Base-by-base conservation (phyloP, 1,284 basidiomycete genomes). In the Amylostereum chailletii region DNA sequence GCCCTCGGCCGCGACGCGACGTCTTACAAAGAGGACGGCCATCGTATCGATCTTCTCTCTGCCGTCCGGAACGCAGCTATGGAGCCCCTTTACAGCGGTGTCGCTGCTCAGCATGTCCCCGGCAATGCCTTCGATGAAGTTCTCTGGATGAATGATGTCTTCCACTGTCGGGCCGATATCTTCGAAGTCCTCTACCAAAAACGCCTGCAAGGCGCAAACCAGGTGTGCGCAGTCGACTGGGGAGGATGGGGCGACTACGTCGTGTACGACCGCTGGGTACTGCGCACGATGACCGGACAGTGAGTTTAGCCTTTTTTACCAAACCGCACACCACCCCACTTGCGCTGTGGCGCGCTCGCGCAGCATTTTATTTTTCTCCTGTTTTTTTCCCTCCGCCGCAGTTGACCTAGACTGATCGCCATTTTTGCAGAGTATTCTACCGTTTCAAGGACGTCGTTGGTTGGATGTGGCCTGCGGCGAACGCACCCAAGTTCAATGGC, bases 401-500 rank as follows among this genome's bases (percentile, higher is more conserved):
- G 7, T 7, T n/a, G 36, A 8, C 7, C 36, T 37, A 7, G 36
- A 8, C 36, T 8, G 8, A 37, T 37, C 7, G n/a, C 8, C 7
- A 7, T 37, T 37, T 2, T 8, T 37, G n/a, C 36, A 37, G 42
- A 9, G 42, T 43, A 6, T 10, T 43, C 27, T 43, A 43, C 42
- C n/a, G 29, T n/a, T 31, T 2, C 42, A 31, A 43, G 10, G 42
- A 43, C 10, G 32, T 43, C 42, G 5, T 6, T 7, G 42, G 32
- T 30, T 43, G 42, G 42, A 44, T 60, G 42, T 43, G 32, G 7
- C 42, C 42, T 7, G 30, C n/a, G 27, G 42, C 29, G 48, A 46
- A 41, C 47, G 47, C 45, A 53, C 52, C 47, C 53, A 42, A 37
- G 19, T 36, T 36, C 26, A 36, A 36, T n/a, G 42, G 42, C 27